Percentiles rank a stretch among this genome's conserved stretches.
Conservation (phyloP, 2,329 filamentous ascomycete genomes). For the Xylariaceae sp. region DNA sequence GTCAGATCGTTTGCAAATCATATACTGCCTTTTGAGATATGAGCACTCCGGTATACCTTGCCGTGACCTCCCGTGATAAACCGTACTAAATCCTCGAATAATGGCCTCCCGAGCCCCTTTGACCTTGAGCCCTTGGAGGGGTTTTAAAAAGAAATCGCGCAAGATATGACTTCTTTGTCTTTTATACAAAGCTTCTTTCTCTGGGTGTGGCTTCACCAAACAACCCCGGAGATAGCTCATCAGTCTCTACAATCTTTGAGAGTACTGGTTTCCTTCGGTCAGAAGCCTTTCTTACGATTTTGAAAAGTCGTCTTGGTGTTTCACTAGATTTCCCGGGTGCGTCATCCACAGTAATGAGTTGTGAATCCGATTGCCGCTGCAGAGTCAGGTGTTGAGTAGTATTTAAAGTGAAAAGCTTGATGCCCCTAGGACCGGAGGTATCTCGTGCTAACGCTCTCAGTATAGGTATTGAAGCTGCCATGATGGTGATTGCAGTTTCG, state of each 20-base stretch:
- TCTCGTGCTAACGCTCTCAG: slow-evolving; percentile 36
- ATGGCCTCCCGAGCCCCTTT: too few relatives aligned
- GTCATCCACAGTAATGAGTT: neutral
- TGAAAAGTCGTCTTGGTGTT: slow-evolving; percentile 3
- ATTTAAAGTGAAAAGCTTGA: slow-evolving; percentile 23
- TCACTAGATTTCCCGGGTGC: neutral
- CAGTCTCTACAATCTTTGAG: slow-evolving; percentile 24
- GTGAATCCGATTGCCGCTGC: slow-evolving; percentile 1
- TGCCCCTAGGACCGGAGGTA: slow-evolving; percentile 9
- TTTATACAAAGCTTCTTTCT: slow-evolving; percentile 22
- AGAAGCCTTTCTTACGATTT: slow-evolving; percentile 1
- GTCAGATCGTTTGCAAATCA: too few relatives aligned
- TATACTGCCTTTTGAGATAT: too few relatives aligned
- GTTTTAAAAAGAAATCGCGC: too few relatives aligned
- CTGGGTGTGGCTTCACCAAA: neutral
- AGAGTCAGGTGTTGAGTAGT: slow-evolving; percentile 20
- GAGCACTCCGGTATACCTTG: too few relatives aligned
- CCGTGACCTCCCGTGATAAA: too few relatives aligned
- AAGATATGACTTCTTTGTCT: neutral
- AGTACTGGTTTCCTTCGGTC: slow-evolving; percentile 13
- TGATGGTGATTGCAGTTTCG: slow-evolving; percentile 40
- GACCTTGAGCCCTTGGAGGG: too few relatives aligned
- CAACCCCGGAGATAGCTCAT: slow-evolving; percentile 11
- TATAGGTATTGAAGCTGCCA: slow-evolving; percentile 41
- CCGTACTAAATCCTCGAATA: too few relatives aligned